Percentiles rank a stretch among this genome's conserved stretches.
Evolutionary conservation across 2,329 filamentous ascomycete genomes (phyloP).

Genomic region (Pyricularia grisea): DNA sequence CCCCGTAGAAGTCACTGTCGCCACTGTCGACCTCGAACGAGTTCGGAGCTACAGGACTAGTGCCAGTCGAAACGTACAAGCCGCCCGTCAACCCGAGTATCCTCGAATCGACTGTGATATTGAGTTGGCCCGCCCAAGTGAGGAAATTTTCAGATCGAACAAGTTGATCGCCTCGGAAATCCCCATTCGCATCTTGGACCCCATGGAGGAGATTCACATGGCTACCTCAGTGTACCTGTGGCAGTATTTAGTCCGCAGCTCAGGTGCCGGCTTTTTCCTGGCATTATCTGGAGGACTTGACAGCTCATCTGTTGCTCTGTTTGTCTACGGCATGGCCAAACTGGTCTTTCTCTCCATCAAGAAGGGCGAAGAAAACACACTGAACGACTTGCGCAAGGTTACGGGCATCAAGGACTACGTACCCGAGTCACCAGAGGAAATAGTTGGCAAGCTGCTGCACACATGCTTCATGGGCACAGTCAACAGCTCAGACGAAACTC

Average conservation of each 20-base stretch:
- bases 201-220: conserved; percentile 22
- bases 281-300: conserved; percentile 12
- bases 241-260: conserved; percentile 12
- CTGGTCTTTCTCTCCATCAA: conserved; percentile 10
- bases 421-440: conserved; percentile 9
- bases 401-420: conserved; percentile 9
- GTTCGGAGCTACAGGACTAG: conserved; percentile 11
- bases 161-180: conserved; percentile 7
- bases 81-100: conserved; percentile 11
- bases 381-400: conserved; percentile 10
- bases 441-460: conserved; percentile 11
- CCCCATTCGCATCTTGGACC: conserved; percentile 10
- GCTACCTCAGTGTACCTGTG: conserved; percentile 15
- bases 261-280: conserved; percentile 11
- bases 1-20: conserved; percentile 11
- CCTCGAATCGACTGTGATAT: conserved; percentile 12
- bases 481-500: conserved; percentile 48
- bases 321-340: conserved; percentile 13
- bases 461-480: conserved; percentile 54
- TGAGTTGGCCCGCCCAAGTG: conserved; percentile 12
- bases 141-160: conserved; percentile 16
- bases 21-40: conserved; percentile 11
- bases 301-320: conserved; percentile 12
- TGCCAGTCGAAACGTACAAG: conserved; percentile 12
- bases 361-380: conserved; percentile 9